phyloP scores from a whole-genome alignment of 2,329 filamentous ascomycete species.

The Aspergillus hortae region DNA sequence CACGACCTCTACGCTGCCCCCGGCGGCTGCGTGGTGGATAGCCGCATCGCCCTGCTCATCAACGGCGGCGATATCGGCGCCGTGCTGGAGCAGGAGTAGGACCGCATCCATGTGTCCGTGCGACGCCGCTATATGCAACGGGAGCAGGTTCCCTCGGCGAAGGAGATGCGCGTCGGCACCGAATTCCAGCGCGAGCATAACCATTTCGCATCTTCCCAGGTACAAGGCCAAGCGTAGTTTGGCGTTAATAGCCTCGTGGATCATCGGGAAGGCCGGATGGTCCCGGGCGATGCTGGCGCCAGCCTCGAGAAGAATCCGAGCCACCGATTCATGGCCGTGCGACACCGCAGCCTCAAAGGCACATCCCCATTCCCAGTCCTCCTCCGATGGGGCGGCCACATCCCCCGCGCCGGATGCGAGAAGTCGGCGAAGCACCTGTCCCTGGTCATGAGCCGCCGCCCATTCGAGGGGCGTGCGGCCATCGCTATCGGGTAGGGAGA shows the following conservation, averaged over 20 bases:
- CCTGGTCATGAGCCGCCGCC: neutral
- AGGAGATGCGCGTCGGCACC: conserved; percentile 1
- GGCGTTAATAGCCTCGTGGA: neutral
- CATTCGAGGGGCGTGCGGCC: neutral
- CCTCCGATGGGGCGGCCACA: neutral
- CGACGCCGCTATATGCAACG: neutral
- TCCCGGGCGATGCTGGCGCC: neutral
- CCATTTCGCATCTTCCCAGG: neutral
- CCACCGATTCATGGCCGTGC: neutral
- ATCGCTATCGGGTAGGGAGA: neutral
- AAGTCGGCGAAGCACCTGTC: neutral
- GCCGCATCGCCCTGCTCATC: neutral
- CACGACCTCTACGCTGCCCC: conserved; percentile 1
- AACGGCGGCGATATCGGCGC: neutral
- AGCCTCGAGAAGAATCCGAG: neutral
- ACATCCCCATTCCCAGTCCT: neutral
- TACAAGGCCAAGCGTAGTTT: neutral
- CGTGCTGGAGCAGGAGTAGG: neutral
- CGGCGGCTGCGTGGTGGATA: conserved; percentile 1
- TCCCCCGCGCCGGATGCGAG: neutral
- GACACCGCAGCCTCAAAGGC: neutral
- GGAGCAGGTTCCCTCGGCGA: neutral
- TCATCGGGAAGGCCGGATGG: neutral
- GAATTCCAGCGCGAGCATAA: neutral
- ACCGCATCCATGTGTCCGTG: neutral